Evolutionary conservation across 768 basidiomycete species (phyloP), one percentile per base, ranked within the genome.

Genomic region (Lyophyllum decastes): DNA sequence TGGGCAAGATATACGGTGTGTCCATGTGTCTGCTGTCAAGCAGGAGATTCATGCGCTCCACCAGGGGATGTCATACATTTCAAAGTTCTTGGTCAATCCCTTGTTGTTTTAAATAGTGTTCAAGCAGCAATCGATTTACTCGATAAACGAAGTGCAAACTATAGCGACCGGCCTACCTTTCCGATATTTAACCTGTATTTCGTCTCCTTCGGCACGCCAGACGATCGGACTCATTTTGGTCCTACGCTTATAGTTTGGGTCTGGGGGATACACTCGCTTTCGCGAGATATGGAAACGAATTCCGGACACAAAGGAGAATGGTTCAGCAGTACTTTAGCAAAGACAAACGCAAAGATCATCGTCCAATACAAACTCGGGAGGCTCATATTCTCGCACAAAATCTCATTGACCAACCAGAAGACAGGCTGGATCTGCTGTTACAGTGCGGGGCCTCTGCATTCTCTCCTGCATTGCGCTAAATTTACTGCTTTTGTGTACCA

Each of bases 1-100:
- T 70, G 65, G 64, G 71, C 0, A 70, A 72, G 57, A 64, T 46
- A 54, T 75, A 76, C 55, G 76, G 76, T 72, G 19, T 16, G 61
- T 33, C 43, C 21, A 55, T 22, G 19, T 53, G 40, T 38, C 3
- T 12, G 14, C 14, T 22, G 19, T 21, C n/a, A 7, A 45, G 44
- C 10, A 25, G 8, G 12, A 38, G 14, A 7, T 9, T 21, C 57
- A 21, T 27, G 22, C 40, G 30, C 19, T 45, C 14, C 14, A 25
- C 2, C 38, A 70, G 69, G 69, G 16, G 70, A 67, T 44, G 66
- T 71, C 4, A 51, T 69, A 30, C 55, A 57, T 12, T 30, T 68
- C 40, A 30, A 51, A 14, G 34, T 72, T 5, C 54, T 73, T 1
- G 72, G 73, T 10, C 65, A 61, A 21, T 64, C 65, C 17, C 56